Percentiles rank a stretch among this genome's conserved stretches.
Conservation (phyloP, 768 basidiomycete genomes). For the Tulasnella sp. region DNA sequence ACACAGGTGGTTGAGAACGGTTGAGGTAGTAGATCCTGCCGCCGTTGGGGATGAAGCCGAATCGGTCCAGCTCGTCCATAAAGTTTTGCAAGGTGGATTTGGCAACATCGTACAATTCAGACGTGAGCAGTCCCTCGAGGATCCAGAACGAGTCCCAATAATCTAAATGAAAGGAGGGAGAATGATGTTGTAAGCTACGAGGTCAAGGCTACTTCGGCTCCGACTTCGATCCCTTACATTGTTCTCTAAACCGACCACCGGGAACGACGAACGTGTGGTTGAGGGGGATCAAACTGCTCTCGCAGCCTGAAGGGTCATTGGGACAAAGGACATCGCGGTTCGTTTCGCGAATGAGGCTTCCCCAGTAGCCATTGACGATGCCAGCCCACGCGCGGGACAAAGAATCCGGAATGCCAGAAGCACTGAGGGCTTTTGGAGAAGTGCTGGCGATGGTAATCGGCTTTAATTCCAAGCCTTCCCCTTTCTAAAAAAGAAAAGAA, state of each 20-base stretch:
- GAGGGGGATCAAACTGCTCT: conserved; percentile 81
- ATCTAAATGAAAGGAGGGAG: conserved; percentile 37
- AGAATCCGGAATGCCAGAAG: conserved; percentile 63
- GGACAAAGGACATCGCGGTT: conserved; percentile 65
- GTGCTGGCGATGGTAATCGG: conserved; percentile 53
- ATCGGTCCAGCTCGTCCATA: conserved; percentile 81
- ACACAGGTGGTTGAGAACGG: conserved; percentile 89
- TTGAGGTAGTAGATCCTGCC: conserved; percentile 89
- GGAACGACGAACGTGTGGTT: conserved; percentile 91
- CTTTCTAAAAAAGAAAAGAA: too few species aligned
- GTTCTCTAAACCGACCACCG: conserved; percentile 79
- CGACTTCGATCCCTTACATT: conserved; percentile 61
- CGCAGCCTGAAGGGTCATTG: conserved; percentile 51
- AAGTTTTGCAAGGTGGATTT: conserved; percentile 85
- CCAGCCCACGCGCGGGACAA: conserved; percentile 66
- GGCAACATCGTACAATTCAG: conserved; percentile 65
- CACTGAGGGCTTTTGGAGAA: conserved; percentile 55
- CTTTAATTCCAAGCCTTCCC: conserved; percentile 81
- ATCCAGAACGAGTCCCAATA: conserved; percentile 83
- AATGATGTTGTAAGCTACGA: too few species aligned
- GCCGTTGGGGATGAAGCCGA: conserved; percentile 94
- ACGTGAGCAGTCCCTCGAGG: conserved; percentile 65
- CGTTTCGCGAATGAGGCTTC: conserved; percentile 67
- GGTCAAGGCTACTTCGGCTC: too few species aligned
- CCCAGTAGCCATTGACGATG: conserved; percentile 85